Percentiles rank a stretch among this genome's conserved stretches.
phyloP scores from a whole-genome alignment of 2,329 filamentous ascomycete genomes.

The Chaetomium olivaceum region DNA sequence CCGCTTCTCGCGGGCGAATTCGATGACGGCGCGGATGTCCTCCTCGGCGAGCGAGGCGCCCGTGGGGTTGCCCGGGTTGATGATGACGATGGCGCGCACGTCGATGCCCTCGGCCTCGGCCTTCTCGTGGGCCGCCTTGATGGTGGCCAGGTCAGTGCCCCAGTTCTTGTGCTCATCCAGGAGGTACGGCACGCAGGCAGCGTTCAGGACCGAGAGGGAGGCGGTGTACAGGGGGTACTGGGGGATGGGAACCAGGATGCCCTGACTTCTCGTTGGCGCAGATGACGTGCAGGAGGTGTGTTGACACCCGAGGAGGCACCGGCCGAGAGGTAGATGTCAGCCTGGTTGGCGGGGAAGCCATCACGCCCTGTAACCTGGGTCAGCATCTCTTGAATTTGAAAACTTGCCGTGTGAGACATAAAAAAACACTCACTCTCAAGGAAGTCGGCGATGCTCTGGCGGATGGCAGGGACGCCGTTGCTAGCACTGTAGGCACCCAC shows the following conservation, averaged over 20 bases:
- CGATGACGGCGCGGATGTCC: slow-evolving; percentile 81
- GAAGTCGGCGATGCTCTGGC: slow-evolving; percentile 87
- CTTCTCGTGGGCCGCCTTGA: slow-evolving; percentile 71
- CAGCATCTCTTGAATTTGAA: background rate
- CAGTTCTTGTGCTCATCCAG: slow-evolving; percentile 84
- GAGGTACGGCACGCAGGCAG: slow-evolving; percentile 87
- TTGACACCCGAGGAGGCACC: slow-evolving; percentile 95
- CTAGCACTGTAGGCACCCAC: slow-evolving; percentile 97
- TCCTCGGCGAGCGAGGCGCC: slow-evolving; percentile 78
- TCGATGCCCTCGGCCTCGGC: slow-evolving; percentile 78
- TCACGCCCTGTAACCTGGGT: slow-evolving; percentile 64
- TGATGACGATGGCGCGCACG: slow-evolving; percentile 90
- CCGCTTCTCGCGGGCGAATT: slow-evolving; percentile 80
- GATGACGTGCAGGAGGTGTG: slow-evolving; percentile 86
- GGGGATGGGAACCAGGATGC: slow-evolving; percentile 90
- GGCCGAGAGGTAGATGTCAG: slow-evolving; percentile 84
- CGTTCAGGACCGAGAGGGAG: slow-evolving; percentile 81
- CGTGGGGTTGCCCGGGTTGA: slow-evolving; percentile 98
- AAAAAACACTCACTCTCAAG: slow-evolving; percentile 68
- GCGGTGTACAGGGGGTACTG: slow-evolving; percentile 98
- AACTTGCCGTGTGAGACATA: background rate
- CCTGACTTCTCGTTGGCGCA: slow-evolving; percentile 74
- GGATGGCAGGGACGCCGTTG: slow-evolving; percentile 81
- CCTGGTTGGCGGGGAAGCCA: slow-evolving; percentile 78
- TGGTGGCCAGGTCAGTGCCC: slow-evolving; percentile 82